Conservation (phyloP, 305 asterid genomes). For the Rubia peregrina region DNA sequence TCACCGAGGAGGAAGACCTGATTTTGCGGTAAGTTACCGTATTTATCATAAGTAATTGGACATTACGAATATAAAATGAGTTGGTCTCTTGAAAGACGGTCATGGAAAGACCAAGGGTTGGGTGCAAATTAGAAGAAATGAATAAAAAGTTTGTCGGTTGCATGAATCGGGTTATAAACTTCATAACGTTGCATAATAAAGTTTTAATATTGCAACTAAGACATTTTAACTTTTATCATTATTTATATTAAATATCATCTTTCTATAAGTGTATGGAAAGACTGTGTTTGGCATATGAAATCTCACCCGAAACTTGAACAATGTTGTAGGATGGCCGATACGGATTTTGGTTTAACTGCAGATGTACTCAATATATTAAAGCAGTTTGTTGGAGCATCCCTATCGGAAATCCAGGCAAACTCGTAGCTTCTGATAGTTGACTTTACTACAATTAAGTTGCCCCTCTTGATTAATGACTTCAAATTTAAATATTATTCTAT, state of each 20-base stretch:
- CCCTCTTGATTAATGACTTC: not conserved
- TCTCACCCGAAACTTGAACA: not conserved
- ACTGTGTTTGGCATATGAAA: not conserved
- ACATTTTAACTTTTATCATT: too few relatives aligned
- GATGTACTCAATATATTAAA: conserved; percentile 59
- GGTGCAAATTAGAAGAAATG: too few relatives aligned
- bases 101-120: too few relatives aligned
- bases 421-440: conserved; percentile 9
- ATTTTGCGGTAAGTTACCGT: conserved; percentile 43
- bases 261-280: too few relatives aligned
- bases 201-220: too few relatives aligned
- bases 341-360: conserved; percentile 48
- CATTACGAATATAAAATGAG: not conserved
- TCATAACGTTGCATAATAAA: too few relatives aligned
- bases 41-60: not conserved
- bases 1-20: conserved; percentile 80
- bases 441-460: not conserved
- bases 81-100: not conserved
- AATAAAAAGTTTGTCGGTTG: too few relatives aligned
- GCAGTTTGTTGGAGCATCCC: conserved; percentile 78
- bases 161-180: too few relatives aligned
- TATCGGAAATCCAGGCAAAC: conserved; percentile 70
- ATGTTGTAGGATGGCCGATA: conserved; percentile 55
- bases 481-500: not conserved
- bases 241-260: too few relatives aligned